Conservation (phyloP, 805 yeast species). For the Kockiozyma suomiensis region DNA sequence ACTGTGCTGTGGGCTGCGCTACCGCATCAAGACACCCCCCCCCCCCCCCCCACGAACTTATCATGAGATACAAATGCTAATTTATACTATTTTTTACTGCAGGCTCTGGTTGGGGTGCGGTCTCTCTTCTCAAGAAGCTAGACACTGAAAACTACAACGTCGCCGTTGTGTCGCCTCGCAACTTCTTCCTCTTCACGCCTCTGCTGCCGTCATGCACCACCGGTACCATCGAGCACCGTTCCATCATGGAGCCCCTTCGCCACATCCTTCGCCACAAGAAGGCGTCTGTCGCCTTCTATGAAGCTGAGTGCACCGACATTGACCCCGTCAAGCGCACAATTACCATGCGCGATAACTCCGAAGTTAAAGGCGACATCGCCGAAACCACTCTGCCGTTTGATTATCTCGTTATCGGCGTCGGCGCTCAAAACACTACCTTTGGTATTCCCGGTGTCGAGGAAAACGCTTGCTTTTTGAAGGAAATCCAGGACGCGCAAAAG, state of each 20-base stretch:
- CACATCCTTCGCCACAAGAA: conserved; percentile 75
- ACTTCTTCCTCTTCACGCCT: conserved; percentile 93
- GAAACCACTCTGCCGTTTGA: conserved; percentile 65
- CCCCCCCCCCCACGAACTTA: too few relatives aligned
- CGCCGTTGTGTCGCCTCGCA: conserved; percentile 88
- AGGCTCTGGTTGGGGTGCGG: conserved; percentile 96
- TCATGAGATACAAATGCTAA: too few relatives aligned
- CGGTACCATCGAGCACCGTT: conserved; percentile 82
- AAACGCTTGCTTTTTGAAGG: conserved; percentile 85
- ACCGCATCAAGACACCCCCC: too few relatives aligned
- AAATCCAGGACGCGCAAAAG: conserved; percentile 82
- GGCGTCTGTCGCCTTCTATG: conserved; percentile 78
- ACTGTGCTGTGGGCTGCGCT: too few relatives aligned
- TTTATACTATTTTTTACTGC: neutral
- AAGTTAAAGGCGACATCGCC: conserved; percentile 43
- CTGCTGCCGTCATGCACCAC: conserved; percentile 92
- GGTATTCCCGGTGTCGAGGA: conserved; percentile 92
- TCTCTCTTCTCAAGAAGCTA: conserved; percentile 77
- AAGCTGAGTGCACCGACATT: conserved; percentile 85
- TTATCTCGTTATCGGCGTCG: conserved; percentile 87
- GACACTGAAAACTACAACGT: conserved; percentile 89
- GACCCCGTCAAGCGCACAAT: conserved; percentile 72
- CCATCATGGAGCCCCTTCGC: conserved; percentile 92
- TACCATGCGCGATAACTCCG: conserved; percentile 48
- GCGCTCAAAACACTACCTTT: conserved; percentile 92